Percentiles rank a stretch among this genome's conserved stretches.
These are phyloP conservation scores for Umbelopsis sp. DNA, from an alignment of 192 early-diverging fungal genomes.

Conservation along the genomic window DNA sequence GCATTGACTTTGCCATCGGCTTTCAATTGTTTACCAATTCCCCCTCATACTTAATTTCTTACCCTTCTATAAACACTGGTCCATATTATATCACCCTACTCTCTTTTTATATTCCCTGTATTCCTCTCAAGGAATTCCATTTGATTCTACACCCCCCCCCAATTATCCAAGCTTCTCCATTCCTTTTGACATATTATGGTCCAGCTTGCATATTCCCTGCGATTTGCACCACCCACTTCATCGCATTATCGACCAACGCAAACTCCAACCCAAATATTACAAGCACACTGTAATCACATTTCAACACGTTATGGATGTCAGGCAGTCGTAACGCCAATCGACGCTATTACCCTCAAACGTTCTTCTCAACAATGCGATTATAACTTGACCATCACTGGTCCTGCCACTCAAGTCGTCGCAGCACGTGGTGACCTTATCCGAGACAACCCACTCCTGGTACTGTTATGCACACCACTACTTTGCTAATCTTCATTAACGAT, in stretches of 20 bases:
- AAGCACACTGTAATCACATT: slow-evolving; percentile 24
- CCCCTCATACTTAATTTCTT: not conserved
- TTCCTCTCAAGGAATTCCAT: slow-evolving; percentile 4
- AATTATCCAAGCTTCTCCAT: not conserved
- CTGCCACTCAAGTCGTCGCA: slow-evolving; percentile 38
- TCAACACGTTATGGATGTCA: slow-evolving; percentile 31
- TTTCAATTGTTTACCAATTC: not conserved
- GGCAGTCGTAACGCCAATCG: slow-evolving; percentile 14
- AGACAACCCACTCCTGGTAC: slow-evolving; percentile 48
- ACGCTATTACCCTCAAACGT: slow-evolving; percentile 7
- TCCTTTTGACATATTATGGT: slow-evolving; percentile 15
- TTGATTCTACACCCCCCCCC: not conserved
- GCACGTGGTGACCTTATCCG: slow-evolving; percentile 46
- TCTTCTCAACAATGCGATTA: slow-evolving; percentile 44
- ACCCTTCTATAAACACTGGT: not conserved
- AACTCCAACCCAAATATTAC: slow-evolving; percentile 19
- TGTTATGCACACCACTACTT: not conserved
- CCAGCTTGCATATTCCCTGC: slow-evolving; percentile 25
- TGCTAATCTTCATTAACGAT: not conserved
- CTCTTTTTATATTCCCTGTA: slow-evolving; percentile 9
- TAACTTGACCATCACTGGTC: slow-evolving; percentile 49
- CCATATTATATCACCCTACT: not conserved
- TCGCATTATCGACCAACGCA: slow-evolving; percentile 28
- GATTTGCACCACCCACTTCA: slow-evolving; percentile 32
- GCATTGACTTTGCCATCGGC: slow-evolving; percentile 5